phyloP scores from a whole-genome alignment of 2,329 filamentous ascomycete species.

The Phyllosticta citrichinensis region DNA sequence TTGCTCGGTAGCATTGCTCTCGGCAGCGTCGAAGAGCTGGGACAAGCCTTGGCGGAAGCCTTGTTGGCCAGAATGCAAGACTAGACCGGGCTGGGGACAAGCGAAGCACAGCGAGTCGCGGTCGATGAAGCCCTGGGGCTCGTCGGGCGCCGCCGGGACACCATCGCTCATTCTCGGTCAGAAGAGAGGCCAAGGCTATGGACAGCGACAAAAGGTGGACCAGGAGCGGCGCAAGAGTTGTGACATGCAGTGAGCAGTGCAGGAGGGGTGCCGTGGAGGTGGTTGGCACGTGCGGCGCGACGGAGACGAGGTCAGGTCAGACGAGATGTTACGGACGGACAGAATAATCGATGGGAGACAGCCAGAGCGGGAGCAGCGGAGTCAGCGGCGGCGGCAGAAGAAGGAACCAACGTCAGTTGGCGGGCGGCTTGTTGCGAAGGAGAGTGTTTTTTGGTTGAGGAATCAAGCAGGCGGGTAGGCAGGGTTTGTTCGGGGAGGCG shows the following conservation, averaged over 20 bases:
- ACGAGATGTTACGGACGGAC: neutral
- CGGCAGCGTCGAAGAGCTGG: constrained; percentile 31
- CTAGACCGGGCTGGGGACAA: constrained; percentile 29
- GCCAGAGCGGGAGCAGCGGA: neutral
- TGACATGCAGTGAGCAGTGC: neutral
- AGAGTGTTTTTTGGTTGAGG: neutral
- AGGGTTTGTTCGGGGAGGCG: neutral
- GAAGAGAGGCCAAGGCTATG: neutral
- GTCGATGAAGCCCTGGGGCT: constrained; percentile 31
- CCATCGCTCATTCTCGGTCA: constrained; percentile 20
- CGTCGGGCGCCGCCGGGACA: constrained; percentile 17
- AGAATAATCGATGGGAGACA: neutral
- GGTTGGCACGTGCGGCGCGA: neutral
- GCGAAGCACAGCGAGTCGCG: constrained; percentile 35
- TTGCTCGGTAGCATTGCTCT: constrained; percentile 52
- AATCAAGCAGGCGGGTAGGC: neutral
- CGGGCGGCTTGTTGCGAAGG: neutral
- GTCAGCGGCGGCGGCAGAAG: neutral
- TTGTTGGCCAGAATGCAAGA: constrained; percentile 34
- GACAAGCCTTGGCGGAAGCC: constrained; percentile 32
- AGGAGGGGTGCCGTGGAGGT: neutral
- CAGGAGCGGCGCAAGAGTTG: neutral
- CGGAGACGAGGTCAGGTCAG: neutral
- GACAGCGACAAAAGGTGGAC: neutral
- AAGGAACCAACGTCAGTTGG: neutral